Percentiles rank a stretch among this genome's conserved stretches.
These are phyloP conservation scores for Brassica incana DNA, from an alignment of 345 rosid genomes.

Conservation along the genomic window DNA sequence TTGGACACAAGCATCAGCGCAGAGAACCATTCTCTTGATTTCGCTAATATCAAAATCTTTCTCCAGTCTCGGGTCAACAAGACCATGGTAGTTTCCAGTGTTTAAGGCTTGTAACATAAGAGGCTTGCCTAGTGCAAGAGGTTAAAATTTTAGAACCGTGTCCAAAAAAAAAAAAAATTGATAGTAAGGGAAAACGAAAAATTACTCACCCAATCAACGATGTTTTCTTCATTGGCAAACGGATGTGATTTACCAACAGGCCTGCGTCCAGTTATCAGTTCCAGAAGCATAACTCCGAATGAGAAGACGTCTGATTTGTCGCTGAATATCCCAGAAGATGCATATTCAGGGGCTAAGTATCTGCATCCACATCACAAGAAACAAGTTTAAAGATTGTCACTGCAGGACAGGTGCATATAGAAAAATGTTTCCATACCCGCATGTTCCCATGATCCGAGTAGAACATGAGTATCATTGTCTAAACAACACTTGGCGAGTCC, in stretches of 20 bases:
- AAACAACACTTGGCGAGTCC: no score
- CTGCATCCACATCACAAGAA: conserved; percentile 42
- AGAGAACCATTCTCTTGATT: conserved; percentile 67
- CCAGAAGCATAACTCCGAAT: conserved; percentile 85
- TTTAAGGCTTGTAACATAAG: conserved; percentile 59
- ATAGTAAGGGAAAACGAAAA: not conserved
- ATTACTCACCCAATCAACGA: conserved; percentile 82
- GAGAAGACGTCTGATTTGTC: conserved; percentile 87
- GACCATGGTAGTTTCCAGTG: conserved; percentile 46
- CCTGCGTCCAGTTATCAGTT: conserved; percentile 77
- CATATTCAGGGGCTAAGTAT: conserved; percentile 48
- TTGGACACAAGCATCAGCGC: conserved; percentile 78
- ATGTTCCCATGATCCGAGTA: no score
- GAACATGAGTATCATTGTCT: no score
- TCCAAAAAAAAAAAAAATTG: not conserved
- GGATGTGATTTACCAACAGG: conserved; percentile 56
- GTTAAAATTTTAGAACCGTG: not conserved
- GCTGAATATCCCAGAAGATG: conserved; percentile 63
- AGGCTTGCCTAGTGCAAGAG: conserved; percentile 62
- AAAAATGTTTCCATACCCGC: no score
- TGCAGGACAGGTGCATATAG: no score
- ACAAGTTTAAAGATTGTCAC: not conserved
- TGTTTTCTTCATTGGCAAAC: conserved; percentile 70
- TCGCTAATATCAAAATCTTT: conserved; percentile 48
- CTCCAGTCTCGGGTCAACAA: conserved; percentile 60